phyloP scores from a whole-genome alignment of 2,329 filamentous ascomycete species.

The Cytospora mali region DNA sequence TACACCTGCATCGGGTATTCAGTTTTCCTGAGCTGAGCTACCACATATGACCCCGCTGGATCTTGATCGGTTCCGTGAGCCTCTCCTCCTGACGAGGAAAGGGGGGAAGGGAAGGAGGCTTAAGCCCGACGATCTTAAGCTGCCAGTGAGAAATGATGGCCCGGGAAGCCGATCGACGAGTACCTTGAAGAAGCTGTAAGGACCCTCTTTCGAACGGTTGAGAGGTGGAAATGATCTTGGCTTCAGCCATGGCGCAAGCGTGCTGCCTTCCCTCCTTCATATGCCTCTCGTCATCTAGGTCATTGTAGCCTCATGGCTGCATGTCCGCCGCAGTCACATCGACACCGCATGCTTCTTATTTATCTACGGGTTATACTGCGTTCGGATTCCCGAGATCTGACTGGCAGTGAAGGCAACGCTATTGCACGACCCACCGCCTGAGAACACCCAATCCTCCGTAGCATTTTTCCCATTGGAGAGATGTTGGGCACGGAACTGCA shows the following conservation, averaged over 20 bases:
- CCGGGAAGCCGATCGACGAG: too few species aligned
- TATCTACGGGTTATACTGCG: neutral
- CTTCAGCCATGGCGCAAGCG: neutral
- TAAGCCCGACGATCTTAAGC: too few species aligned
- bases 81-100: neutral
- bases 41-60: neutral
- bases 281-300: neutral
- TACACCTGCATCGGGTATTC: slow-evolving; percentile 17
- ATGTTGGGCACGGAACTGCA: too few species aligned
- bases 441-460: too few species aligned
- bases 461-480: too few species aligned
- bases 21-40: neutral
- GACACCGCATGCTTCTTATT: neutral
- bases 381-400: neutral
- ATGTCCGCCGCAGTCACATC: neutral
- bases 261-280: neutral
- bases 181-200: neutral
- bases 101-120: too few species aligned
- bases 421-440: neutral
- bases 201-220: neutral
- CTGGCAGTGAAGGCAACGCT: too few species aligned
- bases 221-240: neutral
- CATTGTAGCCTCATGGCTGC: neutral
- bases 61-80: neutral
- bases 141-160: too few species aligned